Base-by-base conservation (phyloP, 2,329 filamentous ascomycete species). In the Clonostachys byssicola region DNA sequence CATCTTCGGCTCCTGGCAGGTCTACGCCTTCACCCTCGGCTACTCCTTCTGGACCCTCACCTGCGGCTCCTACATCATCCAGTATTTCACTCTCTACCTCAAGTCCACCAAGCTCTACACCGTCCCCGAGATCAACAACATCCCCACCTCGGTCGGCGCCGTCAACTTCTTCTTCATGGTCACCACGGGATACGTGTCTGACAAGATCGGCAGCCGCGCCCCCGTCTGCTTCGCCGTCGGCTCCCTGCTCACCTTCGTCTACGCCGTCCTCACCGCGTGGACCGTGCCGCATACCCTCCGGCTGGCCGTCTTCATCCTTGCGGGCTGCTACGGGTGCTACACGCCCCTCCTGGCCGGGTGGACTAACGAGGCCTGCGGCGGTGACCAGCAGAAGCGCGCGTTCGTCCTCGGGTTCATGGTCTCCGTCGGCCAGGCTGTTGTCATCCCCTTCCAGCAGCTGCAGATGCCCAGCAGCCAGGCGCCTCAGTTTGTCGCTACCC, bases 101-200 rank as follows among this genome's bases (percentile, higher is more conserved):
- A 67, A 67, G 45, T 54, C 60, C 4, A 65, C 61, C 1, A 50
- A 52, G 18, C 10, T 43, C n/a, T 70, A 67, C 54, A 58, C 60
- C 0, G 56, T 70, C 3, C 61, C 64, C 2, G 53, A 73, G 51
- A 65, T 72, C 60, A 73, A 74, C 57, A 72, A 70, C 53, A 72
- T 73, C 35, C 68, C 71, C 3, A 74, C 71, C 0, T 56, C 62
- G 20, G 64, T 72, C 33, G 66, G 66, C 34, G 71, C 70, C 10
- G 59, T 72, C 53, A 71, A 71, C 52, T 67, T 72, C 46, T 52
- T 71, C 41, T 61, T 69, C 49, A 71, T 72, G 66, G 43, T 65
- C 12, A 55, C 62, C 3, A 65, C 65, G 3, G 66, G 66, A 3
- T 63, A 54, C 33, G 45, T 64, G 7, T 59, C 66, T 18, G 66